phyloP scores from a whole-genome alignment of 352 stramenopile genomes.

The Pythium aphanidermatum region DNA sequence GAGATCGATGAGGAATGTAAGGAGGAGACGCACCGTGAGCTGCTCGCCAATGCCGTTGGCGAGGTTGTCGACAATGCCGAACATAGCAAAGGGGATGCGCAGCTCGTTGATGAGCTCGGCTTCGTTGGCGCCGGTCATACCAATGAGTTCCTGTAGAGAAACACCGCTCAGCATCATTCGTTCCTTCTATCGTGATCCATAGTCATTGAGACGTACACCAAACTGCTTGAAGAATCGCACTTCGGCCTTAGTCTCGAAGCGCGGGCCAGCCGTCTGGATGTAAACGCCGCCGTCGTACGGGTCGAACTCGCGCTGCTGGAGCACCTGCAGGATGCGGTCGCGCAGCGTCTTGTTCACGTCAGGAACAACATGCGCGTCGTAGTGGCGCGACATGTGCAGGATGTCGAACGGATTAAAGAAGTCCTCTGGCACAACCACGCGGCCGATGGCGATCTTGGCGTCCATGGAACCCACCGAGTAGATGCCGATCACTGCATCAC shows the following conservation, averaged over 20 bases:
- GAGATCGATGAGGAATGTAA: no score
- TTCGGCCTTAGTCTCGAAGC: constrained; percentile 89
- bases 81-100: constrained; percentile 77
- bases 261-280: constrained; percentile 76
- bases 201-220: constrained; percentile 40
- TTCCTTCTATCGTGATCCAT: no score
- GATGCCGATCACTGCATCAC: constrained; percentile 69
- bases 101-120: constrained; percentile 83
- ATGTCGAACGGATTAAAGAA: constrained; percentile 88
- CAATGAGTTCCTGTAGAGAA: constrained; percentile 67
- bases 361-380: constrained; percentile 82
- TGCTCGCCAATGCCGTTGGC: constrained; percentile 78
- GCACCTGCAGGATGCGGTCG: constrained; percentile 34
- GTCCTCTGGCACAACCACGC: constrained; percentile 78
- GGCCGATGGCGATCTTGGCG: constrained; percentile 33
- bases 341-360: constrained; percentile 48
- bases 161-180: no score
- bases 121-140: constrained; percentile 87
- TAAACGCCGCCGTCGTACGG: constrained; percentile 78
- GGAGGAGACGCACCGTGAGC: constrained; percentile 38
- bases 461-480: constrained; percentile 89
- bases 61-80: constrained; percentile 87
- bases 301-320: constrained; percentile 36
- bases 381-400: constrained; percentile 72
- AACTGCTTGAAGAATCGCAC: constrained; percentile 86